Base-by-base conservation (phyloP, 78 protist genomes). In the Dictyostelium intermedium region DNA sequence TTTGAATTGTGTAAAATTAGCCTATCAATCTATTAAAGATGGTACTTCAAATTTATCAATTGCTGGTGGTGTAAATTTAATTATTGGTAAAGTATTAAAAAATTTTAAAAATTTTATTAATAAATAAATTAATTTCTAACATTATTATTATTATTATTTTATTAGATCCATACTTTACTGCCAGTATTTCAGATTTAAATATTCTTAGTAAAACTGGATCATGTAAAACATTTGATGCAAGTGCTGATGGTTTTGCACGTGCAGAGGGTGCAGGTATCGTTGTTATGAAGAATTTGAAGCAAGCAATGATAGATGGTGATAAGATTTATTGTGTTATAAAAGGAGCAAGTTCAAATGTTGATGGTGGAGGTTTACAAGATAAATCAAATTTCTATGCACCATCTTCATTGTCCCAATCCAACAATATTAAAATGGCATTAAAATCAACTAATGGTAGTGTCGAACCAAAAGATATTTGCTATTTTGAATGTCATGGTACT, bases 221-320 rank as follows among this genome's bases (percentile, higher is more conserved):
- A 25, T 96, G 97, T 70, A 87, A 81, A 60, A 66, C 97, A 14
- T 97, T 96, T 43, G 97, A 92, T 76, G 69, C 91, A 18, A 6
- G 41, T 35, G 99, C 98, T 37, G 78, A 98, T 41, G 99, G 99
- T 20, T 98, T 93, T 93, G 97, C n/a, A 7, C 82, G 99, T 41
- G 53, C 91, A 13, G 91, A 84, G 16, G 91, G 91, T 10, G 27
- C 32, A 47, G 70, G 74, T 30, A n/a, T 84, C 0, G 7, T 37
- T 30, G 23, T 84, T 47, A 69, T 84, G 39, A 84, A 84, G 53
- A 84, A 32, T 27, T 72, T 53, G 5, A 11, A 10, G 1, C 4
- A 74, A 3, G 91, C 91, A 23, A 50, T 84, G 1, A 18, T 18
- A 13, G 91, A 84, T 73, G 82, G 91, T 13, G 34, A 84, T 30